Base-by-base conservation (phyloP, 2,329 filamentous ascomycete genomes). In the Mariannaea sp. region DNA sequence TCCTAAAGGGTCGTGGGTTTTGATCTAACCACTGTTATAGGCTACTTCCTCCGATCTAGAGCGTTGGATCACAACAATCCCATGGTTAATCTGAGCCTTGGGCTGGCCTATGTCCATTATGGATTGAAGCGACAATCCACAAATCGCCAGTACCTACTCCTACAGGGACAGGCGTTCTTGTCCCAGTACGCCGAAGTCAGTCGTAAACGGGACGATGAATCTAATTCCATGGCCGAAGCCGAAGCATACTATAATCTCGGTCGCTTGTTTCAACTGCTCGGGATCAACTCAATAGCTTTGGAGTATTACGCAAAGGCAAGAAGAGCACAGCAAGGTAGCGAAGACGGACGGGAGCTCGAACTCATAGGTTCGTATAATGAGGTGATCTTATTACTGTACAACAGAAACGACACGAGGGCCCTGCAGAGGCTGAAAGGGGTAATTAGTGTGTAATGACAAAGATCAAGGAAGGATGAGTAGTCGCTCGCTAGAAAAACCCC, bases 41-140 rank as follows among this genome's bases (percentile, higher is more conserved):
- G 89, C 62, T 97, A 96, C 75, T 96, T 96, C 67, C 85, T 92
- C 65, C 84, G 89, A 50, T 89, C 88, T 1, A 82, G 85, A 49
- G 83, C 89, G 1, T 74, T 97, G 2, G 87, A 92, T 59, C 88
- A 89, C 1, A 73, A 81, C 7, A 95, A 96, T 65, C 81, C 88
- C 0, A 84, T 90, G 64, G 82, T 97, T 58, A 88, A 91, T 57
- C 81, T 99, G 9, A 89, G 84, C 62, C 86, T 97, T 19, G 92
- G 87, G 0, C 81, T 94, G 10, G 87, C 87, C 24, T 97, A 96
- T 70, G 83, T 97, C 32, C 90, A 97, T 70, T 89, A 94, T 69
- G 87, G 89, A 1, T 81, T 97, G 66, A 97, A 97, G 71, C 83
- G 93, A 2, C 90, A 96, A 70, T 86, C 88, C 0, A 90, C 93